These are phyloP conservation scores for Coemansia sp. DNA, from an alignment of 192 early-diverging fungal genomes.

Conservation along the genomic window DNA sequence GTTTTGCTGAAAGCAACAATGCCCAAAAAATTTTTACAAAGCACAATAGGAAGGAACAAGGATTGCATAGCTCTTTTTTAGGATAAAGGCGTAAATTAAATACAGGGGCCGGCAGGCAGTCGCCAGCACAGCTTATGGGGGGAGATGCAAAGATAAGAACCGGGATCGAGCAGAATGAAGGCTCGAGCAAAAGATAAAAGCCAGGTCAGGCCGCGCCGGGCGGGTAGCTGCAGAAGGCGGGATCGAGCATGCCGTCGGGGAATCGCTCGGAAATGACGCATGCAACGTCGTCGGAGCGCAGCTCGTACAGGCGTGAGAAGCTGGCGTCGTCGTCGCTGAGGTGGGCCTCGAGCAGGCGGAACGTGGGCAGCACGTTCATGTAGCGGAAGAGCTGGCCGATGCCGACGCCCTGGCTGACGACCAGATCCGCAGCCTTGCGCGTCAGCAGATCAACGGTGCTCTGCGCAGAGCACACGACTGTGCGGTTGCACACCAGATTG, in stretches of 20 bases:
- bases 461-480: conserved; percentile 41
- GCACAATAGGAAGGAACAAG: not conserved
- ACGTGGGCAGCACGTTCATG: conserved; percentile 50
- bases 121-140: not conserved
- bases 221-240: conserved; percentile 32
- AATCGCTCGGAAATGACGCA: conserved; percentile 45
- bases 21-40: conserved; percentile 1
- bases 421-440: conserved; percentile 39
- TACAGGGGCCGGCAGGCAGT: not conserved
- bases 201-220: not conserved
- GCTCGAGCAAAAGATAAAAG: no score
- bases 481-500: conserved; percentile 50
- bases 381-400: conserved; percentile 56
- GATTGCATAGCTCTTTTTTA: not conserved
- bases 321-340: conserved; percentile 46
- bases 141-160: not conserved
- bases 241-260: conserved; percentile 48
- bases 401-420: conserved; percentile 47
- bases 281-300: conserved; percentile 42
- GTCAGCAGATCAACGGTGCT: conserved; percentile 47
- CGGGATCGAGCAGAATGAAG: no score
- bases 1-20: not conserved
- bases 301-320: conserved; percentile 48
- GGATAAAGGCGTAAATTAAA: not conserved
- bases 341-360: conserved; percentile 37